A percentile compares a stretch with the other conserved stretches of the same genome.
Conservation (phyloP, 2,329 filamentous ascomycete species). For the Arthrobotrys pseudoclavata region DNA sequence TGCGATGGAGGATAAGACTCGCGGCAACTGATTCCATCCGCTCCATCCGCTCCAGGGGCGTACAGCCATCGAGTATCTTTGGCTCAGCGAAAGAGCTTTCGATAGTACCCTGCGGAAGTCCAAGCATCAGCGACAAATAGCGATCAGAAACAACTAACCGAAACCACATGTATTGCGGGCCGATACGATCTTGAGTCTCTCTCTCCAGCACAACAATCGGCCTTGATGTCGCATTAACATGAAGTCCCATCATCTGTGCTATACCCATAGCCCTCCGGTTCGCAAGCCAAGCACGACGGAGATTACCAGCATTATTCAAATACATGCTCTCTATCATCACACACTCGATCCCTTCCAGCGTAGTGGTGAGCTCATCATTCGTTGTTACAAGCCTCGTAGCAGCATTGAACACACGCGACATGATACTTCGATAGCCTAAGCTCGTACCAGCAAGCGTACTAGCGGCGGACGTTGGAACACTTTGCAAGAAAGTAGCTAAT, state of each 20-base stretch:
- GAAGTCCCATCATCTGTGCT: constrained; percentile 70
- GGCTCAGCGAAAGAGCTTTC: constrained; percentile 67
- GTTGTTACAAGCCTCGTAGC: constrained; percentile 67
- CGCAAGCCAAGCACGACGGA: constrained; percentile 70
- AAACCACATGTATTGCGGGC: constrained; percentile 68
- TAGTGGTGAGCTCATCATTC: constrained; percentile 69
- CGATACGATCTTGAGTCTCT: constrained; percentile 64
- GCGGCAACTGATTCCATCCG: constrained; percentile 68
- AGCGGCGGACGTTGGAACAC: constrained; percentile 63
- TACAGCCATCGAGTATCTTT: constrained; percentile 64
- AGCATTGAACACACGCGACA: constrained; percentile 63
- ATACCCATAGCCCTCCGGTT: constrained; percentile 70
- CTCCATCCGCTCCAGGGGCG: constrained; percentile 68
- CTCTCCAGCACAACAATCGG: constrained; percentile 64
- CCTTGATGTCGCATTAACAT: constrained; percentile 65
- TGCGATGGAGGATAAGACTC: constrained; percentile 69
- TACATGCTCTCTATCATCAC: constrained; percentile 70
- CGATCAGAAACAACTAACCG: constrained; percentile 69
- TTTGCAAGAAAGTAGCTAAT: constrained; percentile 69
- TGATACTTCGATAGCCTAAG: constrained; percentile 10
- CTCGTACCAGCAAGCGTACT: constrained; percentile 30
- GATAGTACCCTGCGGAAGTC: constrained; percentile 68
- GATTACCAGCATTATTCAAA: constrained; percentile 69
- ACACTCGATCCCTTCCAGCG: constrained; percentile 71
- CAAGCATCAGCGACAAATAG: constrained; percentile 69